phyloP scores from a whole-genome alignment of 2,329 filamentous ascomycete genomes.

The Botryotinia calthae region DNA sequence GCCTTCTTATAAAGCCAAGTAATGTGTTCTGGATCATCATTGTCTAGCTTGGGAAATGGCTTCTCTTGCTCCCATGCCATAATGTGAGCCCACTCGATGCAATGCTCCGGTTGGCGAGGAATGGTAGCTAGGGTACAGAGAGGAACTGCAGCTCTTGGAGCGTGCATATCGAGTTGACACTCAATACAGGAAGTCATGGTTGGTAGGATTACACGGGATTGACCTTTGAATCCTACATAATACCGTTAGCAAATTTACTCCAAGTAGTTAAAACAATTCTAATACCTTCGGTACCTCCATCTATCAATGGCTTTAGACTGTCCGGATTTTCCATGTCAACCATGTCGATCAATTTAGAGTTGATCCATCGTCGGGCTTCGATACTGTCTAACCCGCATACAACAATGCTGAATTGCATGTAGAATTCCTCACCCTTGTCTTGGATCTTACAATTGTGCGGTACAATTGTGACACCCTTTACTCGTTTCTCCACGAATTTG shows the following conservation, averaged over 20 bases:
- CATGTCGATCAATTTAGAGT: conserved; percentile 86
- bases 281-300: conserved; percentile 87
- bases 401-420: conserved; percentile 93
- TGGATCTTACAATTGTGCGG: conserved; percentile 94
- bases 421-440: conserved; percentile 94
- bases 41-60: conserved; percentile 83
- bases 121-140: conserved; percentile 96
- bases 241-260: neutral
- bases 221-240: conserved; percentile 81
- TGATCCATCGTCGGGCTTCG: conserved; percentile 98
- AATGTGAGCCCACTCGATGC: conserved; percentile 97
- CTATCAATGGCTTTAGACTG: conserved; percentile 87
- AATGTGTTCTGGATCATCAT: conserved; percentile 94
- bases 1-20: conserved; percentile 94
- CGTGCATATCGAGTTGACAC: conserved; percentile 98
- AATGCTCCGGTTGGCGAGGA: conserved; percentile 94
- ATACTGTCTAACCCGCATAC: conserved; percentile 96
- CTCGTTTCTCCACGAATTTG: conserved; percentile 82
- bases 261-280: neutral
- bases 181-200: conserved; percentile 95
- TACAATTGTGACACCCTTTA: conserved; percentile 88
- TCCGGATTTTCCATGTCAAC: conserved; percentile 81
- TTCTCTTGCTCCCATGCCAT: conserved; percentile 92
- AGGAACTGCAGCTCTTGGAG: conserved; percentile 92
- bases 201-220: conserved; percentile 87